Conservation (phyloP, 2,329 filamentous ascomycete genomes). For the Juglanconis juglandina region DNA sequence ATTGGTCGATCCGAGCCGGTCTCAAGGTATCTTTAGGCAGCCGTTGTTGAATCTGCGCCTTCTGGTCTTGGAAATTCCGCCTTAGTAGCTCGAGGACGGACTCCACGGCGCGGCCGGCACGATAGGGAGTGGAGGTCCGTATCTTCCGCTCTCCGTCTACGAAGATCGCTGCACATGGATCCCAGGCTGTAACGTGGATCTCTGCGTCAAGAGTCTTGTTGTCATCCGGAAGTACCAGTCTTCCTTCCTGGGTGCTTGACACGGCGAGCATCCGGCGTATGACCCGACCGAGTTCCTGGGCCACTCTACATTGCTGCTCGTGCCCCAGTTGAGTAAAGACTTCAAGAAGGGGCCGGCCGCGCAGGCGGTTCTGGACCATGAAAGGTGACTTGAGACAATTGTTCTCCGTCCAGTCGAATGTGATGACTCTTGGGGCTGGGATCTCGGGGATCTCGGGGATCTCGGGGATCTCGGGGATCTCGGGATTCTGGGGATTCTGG, state of each 20-base stretch:
- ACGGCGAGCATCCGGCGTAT: not conserved
- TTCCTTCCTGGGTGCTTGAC: not conserved
- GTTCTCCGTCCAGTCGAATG: not conserved
- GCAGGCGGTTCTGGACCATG: not conserved
- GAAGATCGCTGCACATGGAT: not conserved
- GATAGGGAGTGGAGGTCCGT: not conserved
- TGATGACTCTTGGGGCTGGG: not conserved
- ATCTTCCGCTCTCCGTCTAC: not conserved
- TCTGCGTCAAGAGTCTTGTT: not conserved
- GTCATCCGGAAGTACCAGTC: not conserved
- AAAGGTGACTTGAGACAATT: not conserved
- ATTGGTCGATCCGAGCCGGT: not conserved
- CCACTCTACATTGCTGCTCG: not conserved
- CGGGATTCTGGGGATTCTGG: no score
- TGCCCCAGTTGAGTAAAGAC: not conserved
- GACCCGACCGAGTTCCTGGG: slow-evolving; percentile 4
- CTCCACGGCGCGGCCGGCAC: not conserved
- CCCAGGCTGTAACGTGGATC: not conserved
- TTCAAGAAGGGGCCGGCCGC: not conserved
- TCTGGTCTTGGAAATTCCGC: not conserved
- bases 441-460: not conserved
- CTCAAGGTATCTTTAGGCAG: not conserved
- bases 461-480: not conserved
- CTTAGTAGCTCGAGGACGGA: not conserved
- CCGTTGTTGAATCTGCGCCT: not conserved